Evolutionary conservation across 805 yeast genomes (phyloP).

Genomic region (Lachancea mirantina): DNA sequence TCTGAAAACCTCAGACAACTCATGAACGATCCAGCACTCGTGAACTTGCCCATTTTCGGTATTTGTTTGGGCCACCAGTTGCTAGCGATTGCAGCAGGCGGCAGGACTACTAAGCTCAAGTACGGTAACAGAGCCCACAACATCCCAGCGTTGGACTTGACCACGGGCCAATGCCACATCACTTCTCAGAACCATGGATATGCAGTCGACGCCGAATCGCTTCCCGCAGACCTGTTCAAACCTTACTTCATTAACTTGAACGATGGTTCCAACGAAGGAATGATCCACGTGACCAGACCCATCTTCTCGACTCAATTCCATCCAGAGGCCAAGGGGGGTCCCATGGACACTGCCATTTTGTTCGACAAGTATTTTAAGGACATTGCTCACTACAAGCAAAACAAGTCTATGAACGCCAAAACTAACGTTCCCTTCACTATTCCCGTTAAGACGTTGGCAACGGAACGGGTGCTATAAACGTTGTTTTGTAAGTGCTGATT

Average conservation of each 20-base stretch:
- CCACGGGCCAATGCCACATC: conserved; percentile 91
- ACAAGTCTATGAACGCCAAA: conserved; percentile 25
- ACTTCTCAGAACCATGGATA: conserved; percentile 99
- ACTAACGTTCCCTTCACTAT: conserved; percentile 12
- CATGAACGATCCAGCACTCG: conserved; percentile 46
- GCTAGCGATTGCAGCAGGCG: conserved; percentile 91
- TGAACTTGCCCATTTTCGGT: conserved; percentile 86
- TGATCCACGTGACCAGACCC: conserved; percentile 82
- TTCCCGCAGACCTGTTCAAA: conserved; percentile 62
- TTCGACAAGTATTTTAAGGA: conserved; percentile 82
- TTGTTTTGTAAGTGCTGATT: too few relatives aligned
- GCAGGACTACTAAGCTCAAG: conserved; percentile 83
- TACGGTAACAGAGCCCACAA: conserved; percentile 99
- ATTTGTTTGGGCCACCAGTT: conserved; percentile 97
- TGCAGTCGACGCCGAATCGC: conserved; percentile 81
- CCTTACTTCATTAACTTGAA: conserved; percentile 89
- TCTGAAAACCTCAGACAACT: conserved; percentile 66
- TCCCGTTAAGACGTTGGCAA: conserved; percentile 22
- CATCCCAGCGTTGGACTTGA: conserved; percentile 87
- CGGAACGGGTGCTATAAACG: conserved; percentile 27
- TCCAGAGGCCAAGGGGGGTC: conserved; percentile 99
- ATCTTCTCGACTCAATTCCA: conserved; percentile 97
- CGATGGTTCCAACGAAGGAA: conserved; percentile 96
- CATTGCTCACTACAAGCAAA: conserved; percentile 48
- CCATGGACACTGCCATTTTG: conserved; percentile 82